Percentiles rank a stretch among this genome's conserved stretches.
Conservation (phyloP, 2,329 filamentous ascomycete genomes). For the Aspergillus novoparasiticus region DNA sequence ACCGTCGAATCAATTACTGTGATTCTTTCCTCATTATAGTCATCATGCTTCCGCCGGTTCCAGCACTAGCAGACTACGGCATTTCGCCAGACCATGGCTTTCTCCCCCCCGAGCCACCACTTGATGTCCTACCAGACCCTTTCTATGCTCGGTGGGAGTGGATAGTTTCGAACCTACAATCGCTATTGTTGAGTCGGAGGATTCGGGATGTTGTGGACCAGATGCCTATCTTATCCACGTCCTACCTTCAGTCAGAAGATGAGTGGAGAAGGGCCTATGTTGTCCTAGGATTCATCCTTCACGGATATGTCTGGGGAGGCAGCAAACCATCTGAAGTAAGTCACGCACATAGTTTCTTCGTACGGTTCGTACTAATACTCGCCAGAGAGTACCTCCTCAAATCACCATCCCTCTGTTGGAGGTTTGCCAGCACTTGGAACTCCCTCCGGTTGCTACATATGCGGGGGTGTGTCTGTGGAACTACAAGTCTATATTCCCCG, state of each 20-base stretch:
- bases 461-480: conserved; percentile 94
- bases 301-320: conserved; percentile 89
- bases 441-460: conserved; percentile 92
- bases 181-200: conserved; percentile 80
- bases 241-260: conserved; percentile 75
- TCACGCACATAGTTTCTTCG: not conserved
- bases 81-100: conserved; percentile 71
- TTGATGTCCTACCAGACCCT: conserved; percentile 78
- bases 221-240: conserved; percentile 81
- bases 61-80: conserved; percentile 72
- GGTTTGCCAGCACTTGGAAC: conserved; percentile 75
- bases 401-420: conserved; percentile 81
- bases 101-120: conserved; percentile 76
- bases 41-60: conserved; percentile 51
- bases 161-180: conserved; percentile 81
- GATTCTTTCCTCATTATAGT: not conserved
- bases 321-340: conserved; percentile 70
- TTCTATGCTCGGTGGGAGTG: conserved; percentile 97
- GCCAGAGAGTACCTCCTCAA: conserved; percentile 69
- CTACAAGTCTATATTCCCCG: conserved; percentile 85
- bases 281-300: conserved; percentile 75
- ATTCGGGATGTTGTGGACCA: conserved; percentile 77
- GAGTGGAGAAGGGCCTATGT: conserved; percentile 91
- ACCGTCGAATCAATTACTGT: not conserved
- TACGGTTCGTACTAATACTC: conserved; percentile 4